Conservation (phyloP, 1,284 basidiomycete species). For the Naganishia sp. region DNA sequence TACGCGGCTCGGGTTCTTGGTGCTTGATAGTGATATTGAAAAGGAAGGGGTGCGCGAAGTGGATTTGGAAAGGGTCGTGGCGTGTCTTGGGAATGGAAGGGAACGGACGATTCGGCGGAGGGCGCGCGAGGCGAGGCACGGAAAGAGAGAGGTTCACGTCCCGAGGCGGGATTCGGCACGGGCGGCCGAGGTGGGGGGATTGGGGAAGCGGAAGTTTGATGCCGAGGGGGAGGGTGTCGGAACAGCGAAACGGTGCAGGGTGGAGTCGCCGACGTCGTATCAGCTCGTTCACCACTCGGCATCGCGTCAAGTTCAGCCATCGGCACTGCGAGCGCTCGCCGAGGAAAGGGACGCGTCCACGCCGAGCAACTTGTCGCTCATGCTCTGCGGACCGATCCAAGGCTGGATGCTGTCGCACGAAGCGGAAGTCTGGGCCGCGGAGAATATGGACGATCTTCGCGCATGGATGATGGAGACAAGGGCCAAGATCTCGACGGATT, state of each 20-base stretch:
- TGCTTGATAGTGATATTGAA: constrained; percentile 46
- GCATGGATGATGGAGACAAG: constrained; percentile 21
- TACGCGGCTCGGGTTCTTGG: constrained; percentile 44
- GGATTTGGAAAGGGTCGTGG: constrained; percentile 42
- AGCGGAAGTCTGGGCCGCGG: constrained; percentile 19
- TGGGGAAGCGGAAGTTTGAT: constrained; percentile 1
- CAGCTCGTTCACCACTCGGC: too few species aligned
- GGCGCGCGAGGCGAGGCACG: neutral
- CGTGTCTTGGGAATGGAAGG: constrained; percentile 36
- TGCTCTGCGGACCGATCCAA: constrained; percentile 48
- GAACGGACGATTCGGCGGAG: neutral
- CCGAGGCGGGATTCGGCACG: neutral
- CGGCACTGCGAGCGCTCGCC: too few species aligned
- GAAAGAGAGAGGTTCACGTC: neutral
- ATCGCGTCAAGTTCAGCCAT: neutral
- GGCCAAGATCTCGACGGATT: neutral
- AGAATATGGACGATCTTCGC: constrained; percentile 16
- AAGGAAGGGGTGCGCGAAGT: constrained; percentile 39
- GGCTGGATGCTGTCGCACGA: constrained; percentile 38
- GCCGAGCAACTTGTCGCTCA: constrained; percentile 34
- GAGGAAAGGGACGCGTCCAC: neutral
- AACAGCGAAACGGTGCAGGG: too few species aligned
- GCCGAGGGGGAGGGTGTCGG: too few species aligned
- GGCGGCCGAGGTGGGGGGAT: neutral
- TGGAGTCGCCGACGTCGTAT: too few species aligned